Conservation (phyloP, 768 basidiomycete species). For the Leccinum disarticulatum region DNA sequence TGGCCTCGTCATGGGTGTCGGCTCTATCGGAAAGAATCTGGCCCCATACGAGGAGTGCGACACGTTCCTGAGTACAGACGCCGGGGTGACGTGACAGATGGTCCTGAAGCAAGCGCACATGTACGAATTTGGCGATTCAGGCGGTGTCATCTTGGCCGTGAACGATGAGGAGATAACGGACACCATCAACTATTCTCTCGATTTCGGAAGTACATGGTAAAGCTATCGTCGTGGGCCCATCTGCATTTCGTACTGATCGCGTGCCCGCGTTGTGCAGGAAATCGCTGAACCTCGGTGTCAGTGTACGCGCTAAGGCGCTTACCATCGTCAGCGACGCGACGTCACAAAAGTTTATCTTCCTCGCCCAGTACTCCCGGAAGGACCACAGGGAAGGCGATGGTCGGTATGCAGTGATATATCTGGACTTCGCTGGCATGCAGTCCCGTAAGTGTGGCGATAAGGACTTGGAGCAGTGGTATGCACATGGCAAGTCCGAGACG, state of each 20-base stretch:
- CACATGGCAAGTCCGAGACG: conserved; percentile 54
- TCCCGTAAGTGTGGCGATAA: conserved; percentile 61
- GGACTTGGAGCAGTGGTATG: conserved; percentile 92
- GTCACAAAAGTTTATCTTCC: conserved; percentile 91
- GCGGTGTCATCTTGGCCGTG: conserved; percentile 73
- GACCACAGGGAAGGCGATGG: conserved; percentile 54
- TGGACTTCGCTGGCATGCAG: conserved; percentile 78
- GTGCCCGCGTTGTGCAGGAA: conserved; percentile 46
- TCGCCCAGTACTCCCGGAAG: conserved; percentile 70
- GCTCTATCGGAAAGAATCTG: conserved; percentile 72
- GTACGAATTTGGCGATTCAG: conserved; percentile 95
- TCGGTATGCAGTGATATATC: conserved; percentile 67
- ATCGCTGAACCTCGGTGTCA: conserved; percentile 65
- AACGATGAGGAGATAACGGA: conserved; percentile 83
- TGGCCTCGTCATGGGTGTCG: conserved; percentile 96
- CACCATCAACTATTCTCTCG: conserved; percentile 71
- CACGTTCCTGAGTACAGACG: conserved; percentile 91
- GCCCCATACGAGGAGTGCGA: conserved; percentile 81
- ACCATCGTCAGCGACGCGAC: conserved; percentile 93
- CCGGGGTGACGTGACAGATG: conserved; percentile 85
- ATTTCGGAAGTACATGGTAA: conserved; percentile 83
- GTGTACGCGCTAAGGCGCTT: conserved; percentile 70
- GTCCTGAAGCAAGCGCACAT: conserved; percentile 74
- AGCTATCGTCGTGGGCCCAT: conserved; percentile 26
- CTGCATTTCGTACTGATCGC: neutral